Conservation (phyloP, 345 rosid genomes). For the Syzygium aromaticum region DNA sequence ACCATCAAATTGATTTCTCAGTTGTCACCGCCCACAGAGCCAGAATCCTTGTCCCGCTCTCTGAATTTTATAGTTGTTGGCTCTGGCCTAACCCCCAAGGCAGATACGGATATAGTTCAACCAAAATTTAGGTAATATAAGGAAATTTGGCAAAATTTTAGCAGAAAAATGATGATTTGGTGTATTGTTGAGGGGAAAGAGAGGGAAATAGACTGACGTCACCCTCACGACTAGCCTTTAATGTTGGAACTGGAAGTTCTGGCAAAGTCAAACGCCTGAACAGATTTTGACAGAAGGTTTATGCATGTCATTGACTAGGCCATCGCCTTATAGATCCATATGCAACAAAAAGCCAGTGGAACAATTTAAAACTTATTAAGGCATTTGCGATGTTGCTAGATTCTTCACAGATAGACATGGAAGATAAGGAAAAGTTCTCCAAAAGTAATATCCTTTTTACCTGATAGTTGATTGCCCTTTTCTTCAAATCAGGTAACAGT, state of each 20-base stretch:
- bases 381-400: not conserved
- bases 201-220: not conserved
- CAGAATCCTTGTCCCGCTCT: not conserved
- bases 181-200: not conserved
- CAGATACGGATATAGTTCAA: not conserved
- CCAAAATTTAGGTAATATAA: not conserved
- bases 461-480: constrained; percentile 61
- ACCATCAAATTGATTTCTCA: not conserved
- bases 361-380: not conserved
- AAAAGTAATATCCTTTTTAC: constrained; percentile 12
- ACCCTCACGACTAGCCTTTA: not conserved
- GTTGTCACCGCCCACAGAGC: not conserved
- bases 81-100: not conserved
- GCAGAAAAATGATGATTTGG: not conserved
- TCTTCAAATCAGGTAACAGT: constrained; percentile 57
- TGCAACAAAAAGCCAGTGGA: not conserved
- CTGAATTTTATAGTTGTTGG: not conserved
- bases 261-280: not conserved
- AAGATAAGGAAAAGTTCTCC: not conserved
- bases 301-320: not conserved
- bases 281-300: not conserved
- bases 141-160: not conserved
- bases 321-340: not conserved
- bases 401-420: not conserved
- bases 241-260: not conserved